Conservation (phyloP, 495 filamentous ascomycete species). For the Elaphomyces granulatus region DNA sequence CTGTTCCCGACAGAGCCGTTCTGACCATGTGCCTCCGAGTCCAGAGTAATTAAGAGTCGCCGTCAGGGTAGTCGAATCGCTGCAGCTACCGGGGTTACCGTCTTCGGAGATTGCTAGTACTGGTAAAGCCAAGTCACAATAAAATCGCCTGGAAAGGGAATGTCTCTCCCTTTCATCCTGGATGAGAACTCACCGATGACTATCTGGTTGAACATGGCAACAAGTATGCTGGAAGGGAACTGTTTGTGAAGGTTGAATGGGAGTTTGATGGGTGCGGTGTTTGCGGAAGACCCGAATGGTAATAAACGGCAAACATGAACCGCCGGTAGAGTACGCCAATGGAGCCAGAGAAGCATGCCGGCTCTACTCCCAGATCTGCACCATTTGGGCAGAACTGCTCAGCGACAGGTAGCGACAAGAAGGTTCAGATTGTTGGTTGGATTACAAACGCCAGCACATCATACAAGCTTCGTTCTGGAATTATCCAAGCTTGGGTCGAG, state of each 20-base stretch:
- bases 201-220: neutral
- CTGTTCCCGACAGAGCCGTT: too few species aligned
- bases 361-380: neutral
- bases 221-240: neutral
- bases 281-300: neutral
- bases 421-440: neutral
- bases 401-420: neutral
- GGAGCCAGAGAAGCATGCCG: neutral
- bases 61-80: too few species aligned
- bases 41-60: too few species aligned
- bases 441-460: neutral
- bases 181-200: neutral
- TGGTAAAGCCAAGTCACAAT: too few species aligned
- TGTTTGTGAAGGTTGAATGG: neutral
- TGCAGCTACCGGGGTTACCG: too few species aligned
- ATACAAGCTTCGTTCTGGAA: neutral
- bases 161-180: neutral
- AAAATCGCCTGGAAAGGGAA: neutral
- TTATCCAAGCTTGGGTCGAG: neutral
- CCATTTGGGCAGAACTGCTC: neutral
- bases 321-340: slow-evolving; percentile 4
- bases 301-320: neutral
- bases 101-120: too few species aligned
- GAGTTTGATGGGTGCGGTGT: neutral
- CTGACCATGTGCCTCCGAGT: too few species aligned